Evolutionary conservation across 129 eudicot species (phyloP).

Genomic region (Glebionis coronaria): DNA sequence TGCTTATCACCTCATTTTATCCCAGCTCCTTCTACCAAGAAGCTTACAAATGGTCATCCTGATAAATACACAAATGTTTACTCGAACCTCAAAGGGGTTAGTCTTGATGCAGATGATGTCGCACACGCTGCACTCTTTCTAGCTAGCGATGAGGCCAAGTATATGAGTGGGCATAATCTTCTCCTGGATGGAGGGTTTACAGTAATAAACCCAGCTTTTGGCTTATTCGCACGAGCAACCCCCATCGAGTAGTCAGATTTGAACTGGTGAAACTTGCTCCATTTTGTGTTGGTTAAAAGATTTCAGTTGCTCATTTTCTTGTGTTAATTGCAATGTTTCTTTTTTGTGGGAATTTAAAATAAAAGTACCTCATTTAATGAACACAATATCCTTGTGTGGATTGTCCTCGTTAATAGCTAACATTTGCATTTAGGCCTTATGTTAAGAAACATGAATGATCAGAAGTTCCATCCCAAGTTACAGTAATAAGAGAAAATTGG

Average conservation of each 20-base stretch:
- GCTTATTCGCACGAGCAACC: slow-evolving; percentile 19
- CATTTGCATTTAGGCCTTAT: too few species aligned
- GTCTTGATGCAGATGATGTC: slow-evolving; percentile 1
- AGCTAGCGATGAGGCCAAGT: slow-evolving; percentile 27
- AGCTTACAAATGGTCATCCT: not conserved
- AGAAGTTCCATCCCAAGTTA: too few species aligned
- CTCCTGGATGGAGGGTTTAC: slow-evolving; percentile 21
- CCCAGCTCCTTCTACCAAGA: not conserved
- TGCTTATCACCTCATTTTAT: slow-evolving; percentile 26
- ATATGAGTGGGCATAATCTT: slow-evolving; percentile 19
- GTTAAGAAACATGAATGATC: too few species aligned
- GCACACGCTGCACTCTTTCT: slow-evolving; percentile 20
- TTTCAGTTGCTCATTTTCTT: too few species aligned
- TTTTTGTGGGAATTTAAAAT: too few species aligned
- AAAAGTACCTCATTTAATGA: too few species aligned
- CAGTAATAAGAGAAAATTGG: too few species aligned
- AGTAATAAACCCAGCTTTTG: slow-evolving; percentile 15
- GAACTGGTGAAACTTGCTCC: too few species aligned
- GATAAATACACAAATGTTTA: slow-evolving; percentile 7
- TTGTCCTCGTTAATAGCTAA: too few species aligned
- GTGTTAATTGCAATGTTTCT: too few species aligned
- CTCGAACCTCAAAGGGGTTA: slow-evolving; percentile 14
- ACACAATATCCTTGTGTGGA: too few species aligned
- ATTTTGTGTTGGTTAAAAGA: too few species aligned
- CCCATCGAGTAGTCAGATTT: not conserved